A percentile compares a stretch with the other conserved stretches of the same genome.
These are phyloP conservation scores for Kokia cookei DNA, from an alignment of 441 rosid genomes.

Conservation along the genomic window DNA sequence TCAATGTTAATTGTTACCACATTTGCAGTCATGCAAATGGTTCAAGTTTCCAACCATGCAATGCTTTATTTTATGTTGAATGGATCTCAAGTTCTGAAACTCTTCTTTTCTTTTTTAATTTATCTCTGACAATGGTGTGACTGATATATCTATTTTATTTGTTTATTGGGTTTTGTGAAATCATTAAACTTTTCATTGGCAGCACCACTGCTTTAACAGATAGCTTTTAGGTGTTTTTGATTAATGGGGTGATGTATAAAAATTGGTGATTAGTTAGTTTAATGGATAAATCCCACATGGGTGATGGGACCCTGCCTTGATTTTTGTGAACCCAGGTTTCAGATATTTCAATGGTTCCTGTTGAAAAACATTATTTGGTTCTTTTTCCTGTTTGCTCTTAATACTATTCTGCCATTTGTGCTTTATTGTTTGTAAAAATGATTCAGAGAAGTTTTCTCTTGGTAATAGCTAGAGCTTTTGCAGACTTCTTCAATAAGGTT, in stretches of 20 bases:
- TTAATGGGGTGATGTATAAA: neutral
- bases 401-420: constrained; percentile 1
- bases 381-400: constrained; percentile 6
- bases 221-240: constrained; percentile 10
- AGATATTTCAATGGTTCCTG: constrained; percentile 20
- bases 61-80: constrained; percentile 4
- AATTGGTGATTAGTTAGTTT: constrained; percentile 9
- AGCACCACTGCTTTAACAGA: neutral
- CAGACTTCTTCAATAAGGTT: constrained; percentile 1
- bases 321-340: constrained; percentile 13
- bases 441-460: neutral
- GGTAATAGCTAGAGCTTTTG: neutral
- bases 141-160: constrained; percentile 13
- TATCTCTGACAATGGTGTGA: constrained; percentile 17
- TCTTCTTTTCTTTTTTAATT: neutral
- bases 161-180: constrained; percentile 5
- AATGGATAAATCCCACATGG: constrained; percentile 20
- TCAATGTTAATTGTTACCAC: neutral
- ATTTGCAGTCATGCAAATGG: neutral
- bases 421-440: constrained; percentile 12
- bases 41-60: neutral
- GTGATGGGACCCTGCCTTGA: constrained; percentile 17
- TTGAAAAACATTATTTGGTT: constrained; percentile 11
- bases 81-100: constrained; percentile 35
- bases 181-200: constrained; percentile 16